Conservation (phyloP, 2,329 filamentous ascomycete species). For the Penicillium italicum region DNA sequence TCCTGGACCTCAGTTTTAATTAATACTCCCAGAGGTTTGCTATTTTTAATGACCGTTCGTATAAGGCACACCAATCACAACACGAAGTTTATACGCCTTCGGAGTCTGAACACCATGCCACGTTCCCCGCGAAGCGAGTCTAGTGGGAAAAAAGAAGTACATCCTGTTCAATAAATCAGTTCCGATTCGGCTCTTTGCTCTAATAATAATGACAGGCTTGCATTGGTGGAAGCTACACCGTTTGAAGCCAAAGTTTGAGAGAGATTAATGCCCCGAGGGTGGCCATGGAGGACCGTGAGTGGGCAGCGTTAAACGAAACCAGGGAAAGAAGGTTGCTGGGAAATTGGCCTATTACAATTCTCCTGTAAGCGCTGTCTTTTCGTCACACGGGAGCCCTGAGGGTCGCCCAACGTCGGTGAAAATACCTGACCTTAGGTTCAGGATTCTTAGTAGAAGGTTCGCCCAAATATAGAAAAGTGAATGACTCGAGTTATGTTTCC, state of each 20-base stretch:
- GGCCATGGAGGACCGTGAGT: conserved; percentile 1
- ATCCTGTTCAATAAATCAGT: not conserved
- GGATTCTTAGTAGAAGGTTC: not conserved
- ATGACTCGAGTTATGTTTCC: conserved; percentile 1
- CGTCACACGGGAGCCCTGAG: conserved; percentile 21
- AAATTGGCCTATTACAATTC: conserved; percentile 23
- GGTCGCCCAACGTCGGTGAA: not conserved
- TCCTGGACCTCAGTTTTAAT: not conserved
- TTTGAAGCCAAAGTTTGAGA: not conserved
- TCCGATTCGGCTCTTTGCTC: not conserved
- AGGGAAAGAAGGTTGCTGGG: conserved; percentile 10
- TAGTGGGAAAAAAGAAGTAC: not conserved
- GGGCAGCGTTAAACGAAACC: conserved; percentile 10
- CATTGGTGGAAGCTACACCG: not conserved
- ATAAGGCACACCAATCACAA: conserved; percentile 8
- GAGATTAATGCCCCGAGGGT: not conserved
- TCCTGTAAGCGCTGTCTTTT: conserved; percentile 31
- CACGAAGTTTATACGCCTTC: not conserved
- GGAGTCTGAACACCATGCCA: conserved; percentile 1
- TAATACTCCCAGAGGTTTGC: not conserved
- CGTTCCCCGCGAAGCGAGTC: conserved; percentile 1
- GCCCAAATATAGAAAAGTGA: conserved; percentile 10
- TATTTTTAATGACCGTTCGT: conserved; percentile 6
- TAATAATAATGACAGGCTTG: not conserved
- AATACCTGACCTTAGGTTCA: not conserved